These are phyloP conservation scores for Colletotrichum limetticola DNA, from an alignment of 2,329 filamentous ascomycete species.

Conservation along the genomic window DNA sequence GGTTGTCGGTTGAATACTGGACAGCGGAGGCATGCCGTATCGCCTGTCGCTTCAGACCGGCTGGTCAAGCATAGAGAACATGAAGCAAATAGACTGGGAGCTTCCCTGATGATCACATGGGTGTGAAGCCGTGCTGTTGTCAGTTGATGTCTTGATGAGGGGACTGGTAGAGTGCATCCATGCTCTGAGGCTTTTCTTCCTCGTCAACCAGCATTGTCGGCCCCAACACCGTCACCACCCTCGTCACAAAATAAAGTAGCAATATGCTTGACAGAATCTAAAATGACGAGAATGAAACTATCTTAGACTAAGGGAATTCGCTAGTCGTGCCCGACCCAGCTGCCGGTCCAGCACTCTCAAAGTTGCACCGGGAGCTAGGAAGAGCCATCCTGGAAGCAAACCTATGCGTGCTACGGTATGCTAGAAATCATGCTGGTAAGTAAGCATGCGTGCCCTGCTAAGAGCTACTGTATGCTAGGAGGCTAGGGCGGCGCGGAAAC, in stretches of 20 bases:
- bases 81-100: neutral
- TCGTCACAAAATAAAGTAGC: neutral
- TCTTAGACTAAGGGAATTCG: neutral
- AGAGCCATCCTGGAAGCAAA: neutral
- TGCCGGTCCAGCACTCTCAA: neutral
- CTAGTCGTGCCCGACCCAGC: neutral
- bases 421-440: neutral
- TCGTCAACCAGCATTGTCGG: no score
- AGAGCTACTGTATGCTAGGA: neutral
- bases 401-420: neutral
- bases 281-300: neutral
- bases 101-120: neutral
- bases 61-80: neutral
- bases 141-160: neutral
- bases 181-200: neutral
- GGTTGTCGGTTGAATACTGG: neutral
- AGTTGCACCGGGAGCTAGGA: neutral
- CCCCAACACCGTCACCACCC: no score
- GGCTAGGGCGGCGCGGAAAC: slow-evolving; percentile 17
- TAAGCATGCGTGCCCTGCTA: neutral
- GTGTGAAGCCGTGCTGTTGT: neutral
- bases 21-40: neutral
- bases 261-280: neutral
- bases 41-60: neutral
- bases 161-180: neutral